Conservation (phyloP, 345 rosid genomes). For the Dipteronia dyeriana region DNA sequence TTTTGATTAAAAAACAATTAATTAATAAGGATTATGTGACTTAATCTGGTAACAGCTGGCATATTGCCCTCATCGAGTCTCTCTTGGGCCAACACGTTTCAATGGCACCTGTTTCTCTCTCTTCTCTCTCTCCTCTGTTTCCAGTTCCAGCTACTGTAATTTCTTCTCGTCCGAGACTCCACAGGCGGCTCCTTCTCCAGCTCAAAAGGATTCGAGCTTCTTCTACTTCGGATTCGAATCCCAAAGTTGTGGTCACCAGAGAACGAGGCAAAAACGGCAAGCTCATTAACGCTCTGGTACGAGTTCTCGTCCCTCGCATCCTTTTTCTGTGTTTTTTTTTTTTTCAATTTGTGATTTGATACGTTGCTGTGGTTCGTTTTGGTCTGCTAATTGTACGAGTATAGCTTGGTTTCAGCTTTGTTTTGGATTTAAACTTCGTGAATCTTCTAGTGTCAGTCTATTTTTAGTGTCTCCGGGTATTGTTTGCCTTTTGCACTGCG, state of each 20-base stretch:
- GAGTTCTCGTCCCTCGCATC: constrained; percentile 4
- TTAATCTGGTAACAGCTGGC: constrained; percentile 34
- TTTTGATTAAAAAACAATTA: background rate
- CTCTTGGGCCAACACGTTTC: constrained; percentile 33
- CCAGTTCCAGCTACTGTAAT: constrained; percentile 19
- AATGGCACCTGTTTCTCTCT: constrained; percentile 38
- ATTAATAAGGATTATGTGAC: background rate
- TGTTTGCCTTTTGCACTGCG: background rate
- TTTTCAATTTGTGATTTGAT: constrained; percentile 6
- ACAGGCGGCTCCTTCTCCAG: constrained; percentile 19
- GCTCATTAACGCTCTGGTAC: constrained; percentile 77
- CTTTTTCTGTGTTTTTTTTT: background rate
- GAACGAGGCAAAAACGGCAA: constrained; percentile 90
- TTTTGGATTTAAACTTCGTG: background rate
- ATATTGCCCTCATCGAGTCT: background rate
- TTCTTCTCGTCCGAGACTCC: constrained; percentile 25
- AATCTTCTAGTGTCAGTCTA: constrained; percentile 1
- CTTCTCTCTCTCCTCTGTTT: constrained; percentile 26
- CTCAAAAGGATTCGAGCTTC: constrained; percentile 23
- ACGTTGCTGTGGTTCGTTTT: background rate
- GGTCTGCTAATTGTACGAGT: background rate
- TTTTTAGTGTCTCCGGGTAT: background rate
- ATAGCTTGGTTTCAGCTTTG: background rate
- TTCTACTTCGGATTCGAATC: constrained; percentile 37
- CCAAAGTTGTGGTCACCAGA: constrained; percentile 86